phyloP scores from a whole-genome alignment of 441 rosid genomes.

The Flueggea neowawraea region DNA sequence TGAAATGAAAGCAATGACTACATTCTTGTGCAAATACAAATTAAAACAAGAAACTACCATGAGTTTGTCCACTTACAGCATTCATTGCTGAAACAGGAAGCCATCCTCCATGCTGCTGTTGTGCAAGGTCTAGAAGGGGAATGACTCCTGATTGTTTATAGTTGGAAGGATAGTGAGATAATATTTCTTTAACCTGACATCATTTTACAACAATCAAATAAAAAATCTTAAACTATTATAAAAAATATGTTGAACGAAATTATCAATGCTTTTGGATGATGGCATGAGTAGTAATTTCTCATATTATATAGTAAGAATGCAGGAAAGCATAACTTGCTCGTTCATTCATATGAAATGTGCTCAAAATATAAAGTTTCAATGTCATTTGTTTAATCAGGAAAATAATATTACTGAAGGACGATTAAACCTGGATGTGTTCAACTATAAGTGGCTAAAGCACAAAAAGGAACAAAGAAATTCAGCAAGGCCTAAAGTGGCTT shows the following conservation, averaged over 20 bases:
- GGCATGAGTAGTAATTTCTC: no score
- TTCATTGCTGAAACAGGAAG: conserved; percentile 99
- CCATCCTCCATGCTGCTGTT: conserved; percentile 99
- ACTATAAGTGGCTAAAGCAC: no score
- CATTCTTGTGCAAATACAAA: no score
- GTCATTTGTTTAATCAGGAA: no score
- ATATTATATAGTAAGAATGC: no score
- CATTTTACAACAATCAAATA: conserved; percentile 2
- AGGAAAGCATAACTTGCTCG: no score
- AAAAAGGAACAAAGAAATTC: no score
- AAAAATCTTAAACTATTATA: neutral
- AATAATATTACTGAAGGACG: no score
- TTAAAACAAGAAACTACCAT: neutral
- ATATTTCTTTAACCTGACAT: conserved; percentile 78
- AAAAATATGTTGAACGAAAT: conserved; percentile 1
- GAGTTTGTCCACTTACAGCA: conserved; percentile 48
- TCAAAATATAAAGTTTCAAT: no score
- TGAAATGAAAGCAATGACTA: neutral
- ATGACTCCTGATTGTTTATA: conserved; percentile 99
- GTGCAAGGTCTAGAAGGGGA: conserved; percentile 98
- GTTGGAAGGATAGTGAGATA: conserved; percentile 96
- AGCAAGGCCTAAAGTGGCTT: no score
- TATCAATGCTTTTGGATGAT: neutral
- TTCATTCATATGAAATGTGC: no score
- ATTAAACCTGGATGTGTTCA: no score